These are phyloP conservation scores for Aspergillus pseudoterreus DNA, from an alignment of 2,329 filamentous ascomycete genomes.

Conservation along the genomic window DNA sequence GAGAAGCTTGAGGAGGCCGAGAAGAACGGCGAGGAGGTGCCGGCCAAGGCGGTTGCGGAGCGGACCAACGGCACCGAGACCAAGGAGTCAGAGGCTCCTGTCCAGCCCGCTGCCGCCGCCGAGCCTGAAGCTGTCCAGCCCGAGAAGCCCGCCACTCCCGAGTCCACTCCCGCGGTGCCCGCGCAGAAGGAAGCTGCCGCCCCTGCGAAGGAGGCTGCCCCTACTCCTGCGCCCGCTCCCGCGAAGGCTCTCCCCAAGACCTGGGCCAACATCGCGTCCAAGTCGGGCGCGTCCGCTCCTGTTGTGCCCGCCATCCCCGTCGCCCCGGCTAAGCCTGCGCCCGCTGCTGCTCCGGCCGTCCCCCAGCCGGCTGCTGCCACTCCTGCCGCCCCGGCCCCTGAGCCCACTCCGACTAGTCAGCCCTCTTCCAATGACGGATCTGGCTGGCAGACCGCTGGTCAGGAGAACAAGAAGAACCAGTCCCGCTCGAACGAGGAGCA, in stretches of 20 bases:
- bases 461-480: slow-evolving; percentile 77
- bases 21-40: slow-evolving; percentile 43
- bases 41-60: slow-evolving; percentile 25
- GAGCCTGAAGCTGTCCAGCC: slow-evolving; percentile 37
- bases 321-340: slow-evolving; percentile 30
- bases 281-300: slow-evolving; percentile 37
- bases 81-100: slow-evolving; percentile 18
- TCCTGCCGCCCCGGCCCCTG: slow-evolving; percentile 27
- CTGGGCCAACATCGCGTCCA: slow-evolving; percentile 61
- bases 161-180: slow-evolving; percentile 54
- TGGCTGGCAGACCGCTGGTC: slow-evolving; percentile 85
- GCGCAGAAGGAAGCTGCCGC: slow-evolving; percentile 37
- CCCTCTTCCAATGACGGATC: slow-evolving; percentile 63
- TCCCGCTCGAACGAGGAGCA: slow-evolving; percentile 69
- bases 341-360: slow-evolving; percentile 27
- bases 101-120: background rate
- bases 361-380: slow-evolving; percentile 37
- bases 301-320: slow-evolving; percentile 33
- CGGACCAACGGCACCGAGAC: slow-evolving; percentile 34
- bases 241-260: slow-evolving; percentile 56
- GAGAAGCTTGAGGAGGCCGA: slow-evolving; percentile 69
- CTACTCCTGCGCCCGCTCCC: slow-evolving; percentile 16
- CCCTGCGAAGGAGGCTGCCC: background rate
- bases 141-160: slow-evolving; percentile 65
- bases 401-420: slow-evolving; percentile 62